phyloP scores from a whole-genome alignment of 2,329 filamentous ascomycete genomes.

The Aureobasidium musti region DNA sequence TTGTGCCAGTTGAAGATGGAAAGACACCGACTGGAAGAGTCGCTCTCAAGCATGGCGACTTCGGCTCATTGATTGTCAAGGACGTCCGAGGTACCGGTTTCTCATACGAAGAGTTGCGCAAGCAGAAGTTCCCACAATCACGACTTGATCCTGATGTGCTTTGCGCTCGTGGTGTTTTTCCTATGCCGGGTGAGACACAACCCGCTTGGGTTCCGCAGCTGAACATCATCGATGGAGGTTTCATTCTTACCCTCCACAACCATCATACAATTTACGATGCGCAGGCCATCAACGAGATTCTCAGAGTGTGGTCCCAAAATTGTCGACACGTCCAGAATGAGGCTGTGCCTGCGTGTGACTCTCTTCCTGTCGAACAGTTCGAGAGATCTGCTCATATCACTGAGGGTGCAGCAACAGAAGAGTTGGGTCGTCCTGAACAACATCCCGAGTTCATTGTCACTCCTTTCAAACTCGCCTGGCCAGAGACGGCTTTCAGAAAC shows the following conservation, averaged over 20 bases:
- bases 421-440: neutral
- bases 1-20: constrained; percentile 1
- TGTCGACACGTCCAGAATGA: constrained; percentile 1
- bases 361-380: neutral
- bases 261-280: constrained; percentile 10
- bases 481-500: constrained; percentile 1
- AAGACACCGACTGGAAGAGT: neutral
- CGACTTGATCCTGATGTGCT: neutral
- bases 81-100: neutral
- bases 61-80: neutral
- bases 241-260: constrained; percentile 1
- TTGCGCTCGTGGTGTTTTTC: constrained; percentile 1
- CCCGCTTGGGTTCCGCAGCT: neutral
- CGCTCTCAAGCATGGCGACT: neutral
- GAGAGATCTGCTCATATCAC: constrained; percentile 6
- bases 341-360: neutral
- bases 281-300: constrained; percentile 17
- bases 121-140: constrained; percentile 16
- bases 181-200: neutral
- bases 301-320: constrained; percentile 11
- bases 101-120: neutral
- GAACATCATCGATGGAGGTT: constrained; percentile 6
- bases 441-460: constrained; percentile 6
- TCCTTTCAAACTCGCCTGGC: neutral
- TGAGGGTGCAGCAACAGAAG: neutral